Percentiles rank a stretch among this genome's conserved stretches.
Evolutionary conservation across 768 basidiomycete species (phyloP).

Genomic region (Pulveroboletus ravenelii): DNA sequence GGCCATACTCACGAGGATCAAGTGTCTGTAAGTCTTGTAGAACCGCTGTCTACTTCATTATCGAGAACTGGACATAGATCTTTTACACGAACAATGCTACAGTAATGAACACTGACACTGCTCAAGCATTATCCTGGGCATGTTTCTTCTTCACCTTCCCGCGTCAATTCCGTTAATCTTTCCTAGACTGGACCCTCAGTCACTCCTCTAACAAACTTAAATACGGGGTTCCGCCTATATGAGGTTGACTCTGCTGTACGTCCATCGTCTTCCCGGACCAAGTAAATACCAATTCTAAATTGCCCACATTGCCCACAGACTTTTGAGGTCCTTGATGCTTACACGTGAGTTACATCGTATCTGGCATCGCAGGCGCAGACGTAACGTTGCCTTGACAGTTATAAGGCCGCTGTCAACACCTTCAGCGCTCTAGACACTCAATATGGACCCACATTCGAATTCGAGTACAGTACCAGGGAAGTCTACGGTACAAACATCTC

Average conservation of each 20-base stretch:
- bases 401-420: slow-evolving; percentile 56
- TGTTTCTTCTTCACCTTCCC: slow-evolving; percentile 10
- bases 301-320: slow-evolving; percentile 39
- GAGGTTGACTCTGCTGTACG: slow-evolving; percentile 53
- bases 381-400: slow-evolving; percentile 36
- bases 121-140: slow-evolving; percentile 51
- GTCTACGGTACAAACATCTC: slow-evolving; percentile 54
- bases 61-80: slow-evolving; percentile 38
- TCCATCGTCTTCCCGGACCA: neutral
- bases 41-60: neutral
- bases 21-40: slow-evolving; percentile 43
- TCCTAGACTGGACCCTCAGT: slow-evolving; percentile 62
- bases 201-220: slow-evolving; percentile 65
- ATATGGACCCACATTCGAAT: slow-evolving; percentile 55
- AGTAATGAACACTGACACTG: slow-evolving; percentile 49
- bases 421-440: slow-evolving; percentile 59
- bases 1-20: slow-evolving; percentile 78
- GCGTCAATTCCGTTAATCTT: slow-evolving; percentile 6
- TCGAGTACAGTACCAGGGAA: slow-evolving; percentile 67
- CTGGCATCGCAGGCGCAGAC: neutral
- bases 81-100: slow-evolving; percentile 74
- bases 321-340: slow-evolving; percentile 72
- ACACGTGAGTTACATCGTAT: slow-evolving; percentile 49
- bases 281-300: slow-evolving; percentile 1
- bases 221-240: slow-evolving; percentile 61